A percentile compares a stretch with the other conserved stretches of the same genome.
These are phyloP conservation scores for Phytophthora tubulina DNA, from an alignment of 352 stramenopile genomes.

Conservation along the genomic window DNA sequence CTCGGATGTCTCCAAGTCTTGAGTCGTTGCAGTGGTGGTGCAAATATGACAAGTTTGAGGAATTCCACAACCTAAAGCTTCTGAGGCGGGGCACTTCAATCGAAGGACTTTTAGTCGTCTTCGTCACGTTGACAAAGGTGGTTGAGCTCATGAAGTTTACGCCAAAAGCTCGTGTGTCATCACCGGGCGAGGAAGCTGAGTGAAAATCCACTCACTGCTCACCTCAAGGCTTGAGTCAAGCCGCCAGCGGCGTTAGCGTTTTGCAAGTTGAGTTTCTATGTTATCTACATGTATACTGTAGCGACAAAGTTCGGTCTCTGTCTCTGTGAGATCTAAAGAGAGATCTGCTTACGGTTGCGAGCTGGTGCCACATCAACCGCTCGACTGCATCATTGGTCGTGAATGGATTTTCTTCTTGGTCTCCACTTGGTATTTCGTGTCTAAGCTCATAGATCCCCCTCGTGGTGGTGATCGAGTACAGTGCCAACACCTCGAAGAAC, in stretches of 20 bases:
- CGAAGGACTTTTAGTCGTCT: not conserved
- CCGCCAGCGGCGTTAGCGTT: too few relatives aligned
- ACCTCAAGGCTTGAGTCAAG: not conserved
- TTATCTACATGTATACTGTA: not conserved
- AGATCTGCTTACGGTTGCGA: conserved; percentile 2
- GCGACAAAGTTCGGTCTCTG: not conserved
- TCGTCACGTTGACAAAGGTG: conserved; percentile 16
- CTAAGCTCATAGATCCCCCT: not conserved
- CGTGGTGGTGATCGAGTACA: conserved; percentile 5
- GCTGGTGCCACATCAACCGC: not conserved
- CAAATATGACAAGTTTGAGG: not conserved
- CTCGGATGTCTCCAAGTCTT: too few relatives aligned
- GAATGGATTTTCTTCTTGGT: conserved; percentile 35
- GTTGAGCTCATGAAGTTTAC: conserved; percentile 1
- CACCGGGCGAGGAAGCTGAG: not conserved
- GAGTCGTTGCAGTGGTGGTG: too few relatives aligned
- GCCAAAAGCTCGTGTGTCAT: conserved; percentile 4
- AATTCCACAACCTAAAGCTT: not conserved
- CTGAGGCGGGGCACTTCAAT: not conserved
- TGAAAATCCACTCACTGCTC: conserved; percentile 17
- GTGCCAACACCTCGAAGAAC: not conserved
- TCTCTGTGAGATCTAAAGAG: conserved; percentile 2
- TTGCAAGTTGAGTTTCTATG: too few relatives aligned
- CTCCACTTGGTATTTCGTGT: conserved; percentile 17
- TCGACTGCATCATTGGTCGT: too few relatives aligned